Base-by-base conservation (phyloP, 139 green algal species). In the Coelastrella sp. region DNA sequence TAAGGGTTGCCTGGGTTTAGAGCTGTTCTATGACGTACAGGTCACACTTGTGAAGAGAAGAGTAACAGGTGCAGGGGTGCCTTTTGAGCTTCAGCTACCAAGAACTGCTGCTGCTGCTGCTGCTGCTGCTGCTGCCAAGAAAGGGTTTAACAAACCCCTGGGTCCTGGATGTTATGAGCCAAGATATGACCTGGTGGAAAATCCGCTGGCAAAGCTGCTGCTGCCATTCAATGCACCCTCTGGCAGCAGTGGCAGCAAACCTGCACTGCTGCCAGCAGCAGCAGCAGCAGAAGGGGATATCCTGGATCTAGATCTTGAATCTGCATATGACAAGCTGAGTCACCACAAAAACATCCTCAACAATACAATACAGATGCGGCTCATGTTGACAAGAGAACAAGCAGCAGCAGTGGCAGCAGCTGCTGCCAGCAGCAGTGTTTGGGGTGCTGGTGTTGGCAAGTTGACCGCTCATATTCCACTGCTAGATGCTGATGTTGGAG, bases 201-300 rank as follows among this genome's bases (percentile, higher is more conserved):
- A 50, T n/a, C 8, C 19, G n/a, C 30, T 69, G 11, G 75, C 75
- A 13, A 51, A 38, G 17, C 53, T 69, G 51, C 53, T 82, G 53
- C 75, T 82, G 51, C 75, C 75, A 41, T 82, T 82, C 37, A 15
- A 32, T 69, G 30, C 41, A 51, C 35, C 19, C 53, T 51, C 34
- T 35, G 75, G 62, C 30, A 76, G 91, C 11, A 79, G 62, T 19
- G 11, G 32, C 30, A 91, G 80, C 27, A 13, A 21, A 38, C 17
- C 23, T 35, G 19, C 43, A n/a, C 74, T 34, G 34, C 72, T 66
- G 25, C 27, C 30, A 48, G 50, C 50, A 81, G 72, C 45, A 67
- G 73, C 66, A 27, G n/a, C 50, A 45, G 8, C 60, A 8, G 75
- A 71, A 35, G 75, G 75, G 11, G 75, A 82, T 53, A 35, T 82